These are phyloP conservation scores for Cenococcum geophilum DNA, from an alignment of 495 filamentous ascomycete genomes.

Conservation along the genomic window DNA sequence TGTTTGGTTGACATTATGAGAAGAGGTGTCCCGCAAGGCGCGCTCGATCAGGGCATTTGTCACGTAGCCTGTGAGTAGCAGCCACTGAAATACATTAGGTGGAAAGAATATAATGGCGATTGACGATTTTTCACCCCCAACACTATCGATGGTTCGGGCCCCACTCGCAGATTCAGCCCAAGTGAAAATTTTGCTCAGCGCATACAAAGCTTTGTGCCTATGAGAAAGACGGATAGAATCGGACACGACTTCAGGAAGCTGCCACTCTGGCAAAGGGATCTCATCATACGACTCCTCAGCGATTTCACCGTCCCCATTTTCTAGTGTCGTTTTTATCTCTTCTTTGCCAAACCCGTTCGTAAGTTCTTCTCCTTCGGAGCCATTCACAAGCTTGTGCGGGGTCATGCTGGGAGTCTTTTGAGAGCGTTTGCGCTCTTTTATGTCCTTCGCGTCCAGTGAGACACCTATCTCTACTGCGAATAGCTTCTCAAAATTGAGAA, in stretches of 20 bases:
- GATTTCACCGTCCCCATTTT: background rate
- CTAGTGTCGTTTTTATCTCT: background rate
- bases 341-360: constrained; percentile 10
- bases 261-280: constrained; percentile 16
- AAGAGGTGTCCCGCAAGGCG: constrained; percentile 18
- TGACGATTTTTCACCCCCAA: constrained; percentile 15
- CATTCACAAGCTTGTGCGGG: constrained; percentile 7
- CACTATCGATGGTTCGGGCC: constrained; percentile 26
- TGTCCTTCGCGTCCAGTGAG: background rate
- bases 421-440: background rate
- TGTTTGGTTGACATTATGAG: background rate
- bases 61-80: constrained; percentile 34
- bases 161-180: constrained; percentile 14
- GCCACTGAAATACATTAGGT: constrained; percentile 38
- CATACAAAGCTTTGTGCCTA: constrained; percentile 45
- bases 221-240: constrained; percentile 27
- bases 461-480: constrained; percentile 37
- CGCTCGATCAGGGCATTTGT: constrained; percentile 27
- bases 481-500: constrained; percentile 49
- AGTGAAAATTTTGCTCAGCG: constrained; percentile 51
- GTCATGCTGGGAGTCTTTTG: background rate
- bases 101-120: constrained; percentile 33
- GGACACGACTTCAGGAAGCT: constrained; percentile 12
- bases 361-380: background rate
- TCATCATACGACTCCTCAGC: background rate